Evolutionary conservation across 116 monocot genomes (phyloP).

Genomic region (Thalassia testudinum): DNA sequence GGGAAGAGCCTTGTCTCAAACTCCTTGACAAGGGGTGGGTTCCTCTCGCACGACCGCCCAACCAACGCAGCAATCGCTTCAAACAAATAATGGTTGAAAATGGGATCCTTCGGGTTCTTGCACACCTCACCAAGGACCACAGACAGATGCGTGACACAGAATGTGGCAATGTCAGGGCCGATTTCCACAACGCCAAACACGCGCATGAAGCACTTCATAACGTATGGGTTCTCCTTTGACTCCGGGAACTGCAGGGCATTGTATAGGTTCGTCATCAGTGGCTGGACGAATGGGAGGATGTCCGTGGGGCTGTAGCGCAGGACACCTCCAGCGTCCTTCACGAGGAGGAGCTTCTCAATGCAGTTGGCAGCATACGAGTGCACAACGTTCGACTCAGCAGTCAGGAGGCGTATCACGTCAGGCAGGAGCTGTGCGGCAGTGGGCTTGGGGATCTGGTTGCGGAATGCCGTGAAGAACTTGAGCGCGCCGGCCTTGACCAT

Average conservation of each 20-base stretch:
- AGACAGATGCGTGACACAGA: slow-evolving; percentile 39
- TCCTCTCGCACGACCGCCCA: slow-evolving; percentile 51
- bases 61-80: slow-evolving; percentile 79
- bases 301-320: slow-evolving; percentile 43
- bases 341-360: slow-evolving; percentile 76
- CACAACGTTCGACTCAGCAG: slow-evolving; percentile 76
- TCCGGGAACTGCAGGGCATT: slow-evolving; percentile 66
- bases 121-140: slow-evolving; percentile 62
- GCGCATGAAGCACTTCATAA: slow-evolving; percentile 97
- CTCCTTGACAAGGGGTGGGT: slow-evolving; percentile 29
- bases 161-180: slow-evolving; percentile 28
- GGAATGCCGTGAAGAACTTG: slow-evolving; percentile 72
- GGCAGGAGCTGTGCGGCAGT: slow-evolving; percentile 38
- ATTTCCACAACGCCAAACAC: slow-evolving; percentile 48
- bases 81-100: slow-evolving; percentile 90
- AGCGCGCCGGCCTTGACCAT: slow-evolving; percentile 84
- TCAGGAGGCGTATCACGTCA: slow-evolving; percentile 44
- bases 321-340: slow-evolving; percentile 47
- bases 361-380: slow-evolving; percentile 96
- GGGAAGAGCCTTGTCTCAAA: slow-evolving; percentile 76
- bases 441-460: slow-evolving; percentile 64
- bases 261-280: slow-evolving; percentile 52
- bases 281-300: slow-evolving; percentile 35
- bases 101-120: slow-evolving; percentile 83
- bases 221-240: slow-evolving; percentile 85